phyloP scores from a whole-genome alignment of 306 rosid genomes.

The Cucurbita ficifolia region DNA sequence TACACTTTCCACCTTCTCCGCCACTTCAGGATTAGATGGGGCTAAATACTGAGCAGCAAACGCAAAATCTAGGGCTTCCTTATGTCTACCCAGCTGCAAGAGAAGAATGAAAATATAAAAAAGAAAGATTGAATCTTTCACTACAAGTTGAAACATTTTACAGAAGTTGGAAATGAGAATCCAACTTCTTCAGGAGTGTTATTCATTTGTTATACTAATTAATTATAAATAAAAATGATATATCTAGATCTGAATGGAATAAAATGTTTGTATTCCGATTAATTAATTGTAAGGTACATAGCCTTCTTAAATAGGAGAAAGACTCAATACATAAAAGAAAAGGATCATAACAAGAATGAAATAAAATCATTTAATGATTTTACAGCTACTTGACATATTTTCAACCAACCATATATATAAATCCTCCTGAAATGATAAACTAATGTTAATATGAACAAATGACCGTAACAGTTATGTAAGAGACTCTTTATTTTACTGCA shows the following conservation, averaged over 20 bases:
- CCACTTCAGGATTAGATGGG: constrained; percentile 52
- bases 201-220: not conserved
- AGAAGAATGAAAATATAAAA: not conserved
- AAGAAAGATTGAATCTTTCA: not conserved
- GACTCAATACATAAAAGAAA: too few species aligned
- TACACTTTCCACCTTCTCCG: constrained; percentile 55
- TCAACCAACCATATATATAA: too few species aligned
- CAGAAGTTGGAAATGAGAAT: not conserved
- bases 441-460: not conserved
- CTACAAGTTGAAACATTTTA: not conserved
- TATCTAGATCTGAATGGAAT: too few species aligned
- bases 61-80: constrained; percentile 81
- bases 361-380: too few species aligned
- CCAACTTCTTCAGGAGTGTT: not conserved
- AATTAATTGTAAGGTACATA: too few species aligned
- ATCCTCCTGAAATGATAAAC: not conserved
- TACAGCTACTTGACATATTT: too few species aligned
- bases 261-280: too few species aligned
- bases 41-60: constrained; percentile 46
- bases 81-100: constrained; percentile 68
- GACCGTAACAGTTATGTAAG: not conserved
- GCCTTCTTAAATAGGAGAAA: too few species aligned
- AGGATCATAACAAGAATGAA: too few species aligned
- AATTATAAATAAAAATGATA: not conserved
- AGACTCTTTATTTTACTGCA: not conserved